phyloP scores from a whole-genome alignment of 129 eudicot genomes.

The Lactuca saligna region DNA sequence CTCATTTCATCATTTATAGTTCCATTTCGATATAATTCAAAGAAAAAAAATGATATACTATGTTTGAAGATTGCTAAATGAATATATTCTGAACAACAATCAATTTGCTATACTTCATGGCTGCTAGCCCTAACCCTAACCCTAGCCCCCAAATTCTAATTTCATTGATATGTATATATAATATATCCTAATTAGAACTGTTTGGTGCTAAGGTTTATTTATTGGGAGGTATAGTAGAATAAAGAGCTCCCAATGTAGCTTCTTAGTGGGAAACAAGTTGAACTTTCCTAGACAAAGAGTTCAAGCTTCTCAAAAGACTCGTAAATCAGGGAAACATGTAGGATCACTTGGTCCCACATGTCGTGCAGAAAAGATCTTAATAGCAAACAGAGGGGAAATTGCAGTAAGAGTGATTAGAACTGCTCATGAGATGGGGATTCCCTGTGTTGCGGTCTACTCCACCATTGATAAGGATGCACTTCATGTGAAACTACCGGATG shows the following conservation, averaged over 20 bases:
- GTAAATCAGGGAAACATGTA: constrained; percentile 47
- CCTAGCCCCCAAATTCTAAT: background rate
- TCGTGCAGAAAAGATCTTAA: constrained; percentile 67
- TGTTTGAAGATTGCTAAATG: constrained; percentile 6
- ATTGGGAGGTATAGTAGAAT: constrained; percentile 50
- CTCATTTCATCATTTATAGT: constrained; percentile 12
- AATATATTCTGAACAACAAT: background rate
- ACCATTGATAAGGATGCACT: constrained; percentile 97
- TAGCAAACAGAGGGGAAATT: no score
- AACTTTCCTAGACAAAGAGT: constrained; percentile 48
- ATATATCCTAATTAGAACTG: constrained; percentile 12
- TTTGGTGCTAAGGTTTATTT: constrained; percentile 51
- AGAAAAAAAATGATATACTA: background rate
- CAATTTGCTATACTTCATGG: constrained; percentile 4
- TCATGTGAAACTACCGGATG: constrained; percentile 96
- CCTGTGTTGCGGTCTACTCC: constrained; percentile 96
- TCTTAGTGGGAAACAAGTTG: constrained; percentile 56
- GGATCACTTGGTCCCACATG: constrained; percentile 68
- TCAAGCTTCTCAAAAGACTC: constrained; percentile 44
- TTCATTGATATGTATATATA: background rate
- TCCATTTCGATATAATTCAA: background rate
- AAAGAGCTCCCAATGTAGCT: constrained; percentile 69
- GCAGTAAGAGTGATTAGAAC: constrained; percentile 92
- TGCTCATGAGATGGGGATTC: constrained; percentile 97
- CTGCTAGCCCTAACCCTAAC: background rate